phyloP scores from a whole-genome alignment of 2,329 filamentous ascomycete genomes.

The Cercospora beticola region DNA sequence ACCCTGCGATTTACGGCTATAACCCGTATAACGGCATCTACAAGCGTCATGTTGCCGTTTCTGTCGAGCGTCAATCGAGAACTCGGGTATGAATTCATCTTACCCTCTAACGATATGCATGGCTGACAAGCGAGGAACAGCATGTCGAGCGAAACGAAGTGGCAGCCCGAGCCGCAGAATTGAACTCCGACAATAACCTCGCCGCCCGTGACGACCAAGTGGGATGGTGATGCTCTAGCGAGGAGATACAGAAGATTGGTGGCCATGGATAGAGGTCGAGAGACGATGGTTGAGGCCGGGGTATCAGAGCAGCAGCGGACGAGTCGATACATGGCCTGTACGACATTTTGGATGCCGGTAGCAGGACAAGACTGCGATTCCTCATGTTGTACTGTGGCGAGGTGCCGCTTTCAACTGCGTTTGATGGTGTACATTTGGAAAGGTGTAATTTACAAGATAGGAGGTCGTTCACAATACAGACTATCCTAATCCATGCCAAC shows the following conservation, averaged over 20 bases:
- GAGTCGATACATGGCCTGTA: neutral
- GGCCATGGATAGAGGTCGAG: too few relatives aligned
- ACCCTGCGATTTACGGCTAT: too few relatives aligned
- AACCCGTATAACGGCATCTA: too few relatives aligned
- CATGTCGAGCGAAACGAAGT: neutral
- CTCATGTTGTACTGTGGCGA: neutral
- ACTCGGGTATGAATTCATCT: too few relatives aligned
- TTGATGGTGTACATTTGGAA: neutral
- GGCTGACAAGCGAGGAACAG: neutral
- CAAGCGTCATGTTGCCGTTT: too few relatives aligned
- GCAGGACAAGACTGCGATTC: neutral
- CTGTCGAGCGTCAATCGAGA: too few relatives aligned
- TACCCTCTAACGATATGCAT: too few relatives aligned
- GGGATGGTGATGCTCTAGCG: too few relatives aligned
- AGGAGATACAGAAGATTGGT: too few relatives aligned
- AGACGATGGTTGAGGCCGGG: neutral
- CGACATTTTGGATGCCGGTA: neutral
- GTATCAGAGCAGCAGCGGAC: neutral
- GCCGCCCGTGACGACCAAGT: neutral
- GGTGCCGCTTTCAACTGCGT: neutral
- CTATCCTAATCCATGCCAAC: conserved; percentile 37
- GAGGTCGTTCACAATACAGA: neutral
- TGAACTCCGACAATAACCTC: neutral
- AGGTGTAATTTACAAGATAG: neutral
- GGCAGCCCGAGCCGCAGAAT: neutral